phyloP scores from a whole-genome alignment of 2,329 filamentous ascomycete species.

The Neofusicoccum ribis region DNA sequence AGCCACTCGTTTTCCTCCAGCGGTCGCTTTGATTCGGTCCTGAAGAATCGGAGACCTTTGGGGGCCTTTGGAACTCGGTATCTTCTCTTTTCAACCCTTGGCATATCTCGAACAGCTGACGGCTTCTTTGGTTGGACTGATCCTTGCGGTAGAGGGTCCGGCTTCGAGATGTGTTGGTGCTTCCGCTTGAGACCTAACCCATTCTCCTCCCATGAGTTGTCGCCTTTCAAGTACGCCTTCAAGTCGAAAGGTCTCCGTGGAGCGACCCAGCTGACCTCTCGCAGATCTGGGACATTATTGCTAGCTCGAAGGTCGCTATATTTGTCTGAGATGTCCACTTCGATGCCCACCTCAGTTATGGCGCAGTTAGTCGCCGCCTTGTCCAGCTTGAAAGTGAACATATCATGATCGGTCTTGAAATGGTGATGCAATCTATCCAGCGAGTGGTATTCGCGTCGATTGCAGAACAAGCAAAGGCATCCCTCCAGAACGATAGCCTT shows the following conservation, averaged over 20 bases:
- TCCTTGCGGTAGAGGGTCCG: not conserved
- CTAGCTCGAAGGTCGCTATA: constrained; percentile 28
- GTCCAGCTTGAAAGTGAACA: constrained; percentile 30
- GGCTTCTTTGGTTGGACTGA: constrained; percentile 23
- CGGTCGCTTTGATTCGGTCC: constrained; percentile 40
- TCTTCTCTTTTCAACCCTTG: constrained; percentile 26
- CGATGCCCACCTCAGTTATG: constrained; percentile 23
- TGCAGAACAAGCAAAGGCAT: constrained; percentile 27
- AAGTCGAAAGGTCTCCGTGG: constrained; percentile 39
- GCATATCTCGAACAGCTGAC: constrained; percentile 24
- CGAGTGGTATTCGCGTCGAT: constrained; percentile 12
- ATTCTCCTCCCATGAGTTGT: constrained; percentile 33
- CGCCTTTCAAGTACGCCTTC: constrained; percentile 34
- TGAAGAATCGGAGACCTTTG: constrained; percentile 38
- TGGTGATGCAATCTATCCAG: constrained; percentile 37
- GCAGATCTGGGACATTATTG: constrained; percentile 28
- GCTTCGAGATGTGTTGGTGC: not conserved
- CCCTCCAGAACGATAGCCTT: constrained; percentile 14
- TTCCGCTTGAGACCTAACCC: constrained; percentile 21
- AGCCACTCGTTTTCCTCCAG: constrained; percentile 40
- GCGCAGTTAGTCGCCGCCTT: constrained; percentile 7
- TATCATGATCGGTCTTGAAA: constrained; percentile 35
- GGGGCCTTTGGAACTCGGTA: constrained; percentile 39
- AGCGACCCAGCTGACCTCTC: constrained; percentile 34
- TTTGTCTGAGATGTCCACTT: constrained; percentile 26